Percentiles rank a stretch among this genome's conserved stretches.
Evolutionary conservation across 2,329 filamentous ascomycete genomes (phyloP).

Genomic region (Pseudogymnoascus sp.): DNA sequence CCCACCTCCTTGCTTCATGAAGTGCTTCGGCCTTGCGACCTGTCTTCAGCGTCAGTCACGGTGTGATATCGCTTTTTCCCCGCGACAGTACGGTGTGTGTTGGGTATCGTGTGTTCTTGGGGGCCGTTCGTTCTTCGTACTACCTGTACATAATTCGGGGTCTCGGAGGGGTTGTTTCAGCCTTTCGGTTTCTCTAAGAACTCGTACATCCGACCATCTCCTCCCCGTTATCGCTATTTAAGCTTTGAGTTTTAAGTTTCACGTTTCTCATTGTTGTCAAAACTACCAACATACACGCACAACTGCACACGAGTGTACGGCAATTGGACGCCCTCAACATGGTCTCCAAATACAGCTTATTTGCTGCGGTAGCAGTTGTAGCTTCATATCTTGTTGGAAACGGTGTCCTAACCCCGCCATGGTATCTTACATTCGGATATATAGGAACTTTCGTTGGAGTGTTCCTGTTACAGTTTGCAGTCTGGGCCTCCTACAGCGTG

Average conservation of each 20-base stretch:
- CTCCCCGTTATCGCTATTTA: background rate
- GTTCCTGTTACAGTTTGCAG: constrained; percentile 30
- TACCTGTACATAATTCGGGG: background rate
- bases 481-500: constrained; percentile 33
- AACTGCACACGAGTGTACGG: background rate
- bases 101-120: background rate
- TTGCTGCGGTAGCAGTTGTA: background rate
- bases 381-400: background rate
- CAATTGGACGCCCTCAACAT: background rate
- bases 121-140: background rate
- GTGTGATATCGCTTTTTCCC: background rate
- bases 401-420: background rate
- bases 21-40: background rate
- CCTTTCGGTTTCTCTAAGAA: background rate
- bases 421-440: constrained; percentile 16
- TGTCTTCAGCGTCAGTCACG: background rate
- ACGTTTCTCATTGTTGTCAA: background rate
- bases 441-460: constrained; percentile 33
- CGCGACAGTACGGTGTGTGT: background rate
- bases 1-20: background rate
- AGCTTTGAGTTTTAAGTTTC: background rate
- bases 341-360: background rate
- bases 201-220: background rate
- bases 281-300: background rate
- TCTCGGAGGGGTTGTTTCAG: background rate